Base-by-base conservation (phyloP, 441 rosid species). In the Erodium texanum region DNA sequence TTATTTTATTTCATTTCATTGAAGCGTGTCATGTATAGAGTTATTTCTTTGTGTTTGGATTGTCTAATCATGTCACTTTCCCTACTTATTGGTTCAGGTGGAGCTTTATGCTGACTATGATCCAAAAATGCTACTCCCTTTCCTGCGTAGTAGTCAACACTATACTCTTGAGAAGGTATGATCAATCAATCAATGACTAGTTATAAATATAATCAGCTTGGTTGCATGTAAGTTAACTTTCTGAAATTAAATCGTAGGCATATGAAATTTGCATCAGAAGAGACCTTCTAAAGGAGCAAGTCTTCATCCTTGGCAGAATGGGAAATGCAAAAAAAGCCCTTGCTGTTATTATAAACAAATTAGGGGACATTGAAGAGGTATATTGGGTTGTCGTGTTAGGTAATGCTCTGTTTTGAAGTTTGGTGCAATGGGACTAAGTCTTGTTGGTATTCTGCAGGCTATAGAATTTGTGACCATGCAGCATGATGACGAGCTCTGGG, bases 401-500 rank as follows among this genome's bases (percentile, higher is more conserved):
- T 63, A 7, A 54, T 56, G 29, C 59, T 50, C 66, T 70, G 63
- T 50, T 59, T 34, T 63, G 62, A 75, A 48, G 45, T 71, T 64
- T 24, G 54, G 20, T n/a, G 52, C 54, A 43, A 66, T 58, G 29
- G 63, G 18, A 74, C 65, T 18, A 18, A 34, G 7, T 19, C 5
- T 8, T 56, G 22, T 56, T 20, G 62, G 59, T 52, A 7, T 73
- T 76, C 32, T 75, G 77, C 95, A 95, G 99, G 99, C 98, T 72
- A 98, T 95, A 70, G 98, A 95, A 77, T 95, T 92, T 80, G 99
- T 95, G 45, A 87, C 81, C 36, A 79, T 87, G 93, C 98, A 95
- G 83, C 99, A 95, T 68, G 97, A 95, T 72, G 99, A 95, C 78
- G 98, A 89, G 36, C 92, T 95, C 64, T 95, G 98, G 99, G 97